Conservation (phyloP, 257 asterid species). For the Linaria vulgaris region DNA sequence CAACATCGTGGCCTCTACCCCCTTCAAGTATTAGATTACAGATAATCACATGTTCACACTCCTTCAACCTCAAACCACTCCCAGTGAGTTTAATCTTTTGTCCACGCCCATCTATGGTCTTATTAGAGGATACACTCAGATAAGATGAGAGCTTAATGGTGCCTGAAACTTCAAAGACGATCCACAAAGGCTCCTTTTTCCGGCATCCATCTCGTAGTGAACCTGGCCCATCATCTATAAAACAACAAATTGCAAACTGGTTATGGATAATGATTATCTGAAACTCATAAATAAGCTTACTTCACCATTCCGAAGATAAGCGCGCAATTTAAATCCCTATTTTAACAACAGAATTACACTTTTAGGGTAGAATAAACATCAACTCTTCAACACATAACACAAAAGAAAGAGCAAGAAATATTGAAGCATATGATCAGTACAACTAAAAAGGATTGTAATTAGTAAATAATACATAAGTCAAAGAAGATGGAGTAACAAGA, state of each 20-base stretch:
- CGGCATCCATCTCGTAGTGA: conserved; percentile 88
- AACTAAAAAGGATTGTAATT: too few species aligned
- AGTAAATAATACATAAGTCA: too few species aligned
- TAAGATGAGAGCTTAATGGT: conserved; percentile 70
- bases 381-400: not conserved
- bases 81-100: conserved; percentile 75
- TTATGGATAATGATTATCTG: too few species aligned
- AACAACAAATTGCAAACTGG: not conserved
- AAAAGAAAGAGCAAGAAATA: not conserved
- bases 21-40: conserved; percentile 86
- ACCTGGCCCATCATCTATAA: conserved; percentile 88
- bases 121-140: conserved; percentile 68
- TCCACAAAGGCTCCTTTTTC: conserved; percentile 76
- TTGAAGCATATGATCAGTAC: not conserved
- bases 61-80: conserved; percentile 80
- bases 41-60: conserved; percentile 76
- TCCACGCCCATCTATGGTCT: conserved; percentile 93
- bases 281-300: not conserved
- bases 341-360: not conserved
- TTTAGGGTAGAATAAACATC: not conserved
- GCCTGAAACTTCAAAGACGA: conserved; percentile 82
- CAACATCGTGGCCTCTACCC: conserved; percentile 89
- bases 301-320: not conserved
- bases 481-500: too few species aligned
- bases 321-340: not conserved